Conservation (phyloP, 1,284 basidiomycete species). For the Thelephora terrestris region DNA sequence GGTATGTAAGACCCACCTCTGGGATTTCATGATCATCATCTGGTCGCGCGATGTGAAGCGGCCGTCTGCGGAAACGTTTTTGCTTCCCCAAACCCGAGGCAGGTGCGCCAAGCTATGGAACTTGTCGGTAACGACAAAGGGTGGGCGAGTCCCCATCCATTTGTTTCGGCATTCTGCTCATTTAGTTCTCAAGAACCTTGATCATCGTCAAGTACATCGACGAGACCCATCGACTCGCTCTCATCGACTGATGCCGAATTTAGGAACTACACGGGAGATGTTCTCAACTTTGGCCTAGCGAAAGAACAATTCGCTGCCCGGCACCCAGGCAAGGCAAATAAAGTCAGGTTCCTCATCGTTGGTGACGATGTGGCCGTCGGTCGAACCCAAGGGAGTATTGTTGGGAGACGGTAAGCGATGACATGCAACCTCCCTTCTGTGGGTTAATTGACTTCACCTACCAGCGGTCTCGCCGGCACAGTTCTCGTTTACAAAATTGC, state of each 20-base stretch:
- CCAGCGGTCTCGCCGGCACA: conserved; percentile 79
- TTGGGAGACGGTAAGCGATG: conserved; percentile 56
- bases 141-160: conserved; percentile 24
- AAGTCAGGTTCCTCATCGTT: conserved; percentile 76
- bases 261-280: conserved; percentile 83
- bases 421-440: not conserved
- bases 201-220: conserved; percentile 72
- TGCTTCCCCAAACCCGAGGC: conserved; percentile 78
- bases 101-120: conserved; percentile 74
- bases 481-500: conserved; percentile 90
- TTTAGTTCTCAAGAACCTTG: conserved; percentile 41
- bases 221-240: not conserved
- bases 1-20: conserved; percentile 29
- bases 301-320: conserved; percentile 75
- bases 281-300: conserved; percentile 88
- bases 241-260: conserved; percentile 5
- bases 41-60: conserved; percentile 27
- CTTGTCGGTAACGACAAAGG: conserved; percentile 72
- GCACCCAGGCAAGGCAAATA: conserved; percentile 56
- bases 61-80: conserved; percentile 86
- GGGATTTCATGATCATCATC: not conserved
- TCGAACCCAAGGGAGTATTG: conserved; percentile 66
- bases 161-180: not conserved
- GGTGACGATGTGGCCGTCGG: conserved; percentile 91
- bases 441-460: not conserved